Evolutionary conservation across 306 rosid genomes (phyloP).

Genomic region (Calophaca sinica): DNA sequence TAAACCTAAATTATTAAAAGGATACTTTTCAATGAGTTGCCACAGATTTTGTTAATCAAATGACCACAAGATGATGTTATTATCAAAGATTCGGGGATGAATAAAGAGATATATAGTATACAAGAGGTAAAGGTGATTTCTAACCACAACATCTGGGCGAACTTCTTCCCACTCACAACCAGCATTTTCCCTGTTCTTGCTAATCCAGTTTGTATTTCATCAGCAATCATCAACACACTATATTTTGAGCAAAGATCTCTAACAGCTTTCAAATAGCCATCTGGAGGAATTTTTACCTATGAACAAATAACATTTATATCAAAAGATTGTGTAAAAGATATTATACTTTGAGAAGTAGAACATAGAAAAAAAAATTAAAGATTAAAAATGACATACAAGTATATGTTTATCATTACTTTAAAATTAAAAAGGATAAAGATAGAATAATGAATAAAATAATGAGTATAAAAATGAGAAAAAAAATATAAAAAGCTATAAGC

Average conservation of each 20-base stretch:
- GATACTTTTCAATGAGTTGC: constrained; percentile 13
- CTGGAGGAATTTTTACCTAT: constrained; percentile 81
- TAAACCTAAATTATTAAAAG: constrained; percentile 7
- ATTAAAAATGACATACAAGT: no score
- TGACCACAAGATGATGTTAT: constrained; percentile 26
- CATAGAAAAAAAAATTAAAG: not conserved
- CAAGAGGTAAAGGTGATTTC: constrained; percentile 37
- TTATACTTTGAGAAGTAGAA: not conserved
- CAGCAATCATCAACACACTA: no score
- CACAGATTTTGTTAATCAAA: not conserved
- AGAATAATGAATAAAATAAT: no score
- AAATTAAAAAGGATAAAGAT: no score
- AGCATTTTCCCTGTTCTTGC: constrained; percentile 94
- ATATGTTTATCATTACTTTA: no score
- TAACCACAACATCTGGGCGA: constrained; percentile 94
- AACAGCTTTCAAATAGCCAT: no score
- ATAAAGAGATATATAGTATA: constrained; percentile 6
- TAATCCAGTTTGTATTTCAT: constrained; percentile 95
- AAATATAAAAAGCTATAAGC: no score
- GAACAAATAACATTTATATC: constrained; percentile 36
- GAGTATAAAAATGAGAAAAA: no score
- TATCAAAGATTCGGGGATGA: not conserved
- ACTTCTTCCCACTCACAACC: constrained; percentile 99
- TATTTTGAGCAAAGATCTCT: no score
- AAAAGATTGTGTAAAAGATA: constrained; percentile 14